Conservation (phyloP, 768 basidiomycete genomes). For the Dacryopinax spathularia region DNA sequence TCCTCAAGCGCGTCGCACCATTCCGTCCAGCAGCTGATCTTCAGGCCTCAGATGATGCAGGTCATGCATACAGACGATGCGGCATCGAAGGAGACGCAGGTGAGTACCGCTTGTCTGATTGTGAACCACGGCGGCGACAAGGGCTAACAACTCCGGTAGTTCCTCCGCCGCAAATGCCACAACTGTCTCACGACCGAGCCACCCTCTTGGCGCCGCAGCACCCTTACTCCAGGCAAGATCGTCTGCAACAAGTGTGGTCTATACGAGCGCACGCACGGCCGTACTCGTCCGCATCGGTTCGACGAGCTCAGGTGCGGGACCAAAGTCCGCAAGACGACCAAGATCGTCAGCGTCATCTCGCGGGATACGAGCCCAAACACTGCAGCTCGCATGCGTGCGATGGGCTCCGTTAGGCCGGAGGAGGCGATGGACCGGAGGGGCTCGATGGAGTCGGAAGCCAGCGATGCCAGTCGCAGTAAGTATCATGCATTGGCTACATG, state of each 20-base stretch:
- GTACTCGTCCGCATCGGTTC: slow-evolving; percentile 69
- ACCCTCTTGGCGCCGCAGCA: slow-evolving; percentile 74
- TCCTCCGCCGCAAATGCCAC: slow-evolving; percentile 73
- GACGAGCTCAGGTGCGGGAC: slow-evolving; percentile 79
- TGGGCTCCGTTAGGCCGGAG: neutral
- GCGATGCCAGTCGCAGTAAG: neutral
- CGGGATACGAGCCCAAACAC: neutral
- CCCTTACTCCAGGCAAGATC: slow-evolving; percentile 81
- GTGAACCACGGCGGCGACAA: no score
- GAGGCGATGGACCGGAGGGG: neutral
- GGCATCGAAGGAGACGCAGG: slow-evolving; percentile 67
- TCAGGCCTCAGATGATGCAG: slow-evolving; percentile 29
- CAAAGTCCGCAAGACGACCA: slow-evolving; percentile 52
- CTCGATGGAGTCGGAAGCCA: neutral
- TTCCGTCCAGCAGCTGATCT: neutral
- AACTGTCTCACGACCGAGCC: slow-evolving; percentile 89
- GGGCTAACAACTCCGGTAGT: slow-evolving; percentile 31
- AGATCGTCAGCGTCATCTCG: slow-evolving; percentile 13
- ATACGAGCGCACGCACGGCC: slow-evolving; percentile 77
- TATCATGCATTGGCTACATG: neutral
- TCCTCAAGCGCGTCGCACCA: neutral
- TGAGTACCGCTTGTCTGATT: neutral
- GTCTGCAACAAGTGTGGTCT: slow-evolving; percentile 90
- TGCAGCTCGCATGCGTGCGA: neutral
- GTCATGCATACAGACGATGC: slow-evolving; percentile 86